Evolutionary conservation across 805 yeast species (phyloP), one percentile per base, ranked within the genome.

Genomic region (Groenewaldozyma salmanticensis): DNA sequence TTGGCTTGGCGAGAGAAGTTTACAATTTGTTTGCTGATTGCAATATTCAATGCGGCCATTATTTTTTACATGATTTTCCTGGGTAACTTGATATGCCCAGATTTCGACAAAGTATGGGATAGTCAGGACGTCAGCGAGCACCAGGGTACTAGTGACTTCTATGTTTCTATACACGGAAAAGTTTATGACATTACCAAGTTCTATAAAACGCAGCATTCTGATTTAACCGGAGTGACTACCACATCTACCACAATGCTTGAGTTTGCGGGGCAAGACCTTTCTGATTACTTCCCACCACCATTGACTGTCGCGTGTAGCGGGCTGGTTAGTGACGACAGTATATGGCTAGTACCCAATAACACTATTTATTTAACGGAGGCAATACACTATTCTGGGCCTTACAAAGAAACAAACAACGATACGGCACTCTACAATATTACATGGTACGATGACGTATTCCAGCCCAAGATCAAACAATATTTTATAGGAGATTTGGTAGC

Each of bases 1-100:
- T 40, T 60, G 7, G 67, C 67, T 2, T 62, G 67, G 67, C 51
- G 65, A 15, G 67, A 62, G 38, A 62, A 62, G 46, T 43, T 62
- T 20, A 60, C 67, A 5, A 62, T 62, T 42, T 63, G 64, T 37
- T 5, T 62, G 45, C 48, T 63, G 22, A 62, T 62, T 19, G 60
- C 64, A 63, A 49, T 60, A 5, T 45, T 56, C 36, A 63, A 66
- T 39, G 54, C 43, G 2, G 50, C 47, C 13, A 46, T 54, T 19
- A 50, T 52, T 45, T 48, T 55, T 20, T 50, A 56, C 21, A 45
- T 57, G 31, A 47, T 62, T 19, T 66, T 62, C 3, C 49, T 62
- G 41, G 65, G 66, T 5, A 57, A 49, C 29, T 51, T 63, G 31
- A 47, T 62, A 16, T 62, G 67, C 40, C 67, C 67, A 17, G 45